phyloP scores from a whole-genome alignment of 805 yeast genomes.

The Lipomyces kockii region DNA sequence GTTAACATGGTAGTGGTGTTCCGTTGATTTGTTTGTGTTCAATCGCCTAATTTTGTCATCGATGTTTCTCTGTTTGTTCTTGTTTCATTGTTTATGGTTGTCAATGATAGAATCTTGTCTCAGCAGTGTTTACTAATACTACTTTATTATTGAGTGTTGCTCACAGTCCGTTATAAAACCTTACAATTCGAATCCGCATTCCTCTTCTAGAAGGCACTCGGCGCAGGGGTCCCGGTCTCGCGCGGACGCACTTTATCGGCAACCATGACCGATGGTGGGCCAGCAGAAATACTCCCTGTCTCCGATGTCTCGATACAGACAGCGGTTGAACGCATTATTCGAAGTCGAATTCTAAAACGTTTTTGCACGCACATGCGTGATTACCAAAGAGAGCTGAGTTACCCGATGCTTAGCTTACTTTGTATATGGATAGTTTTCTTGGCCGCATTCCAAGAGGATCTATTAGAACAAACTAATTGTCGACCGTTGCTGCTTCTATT shows the following conservation, averaged over 20 bases:
- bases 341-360: too few species aligned
- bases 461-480: too few species aligned
- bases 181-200: background rate
- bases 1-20: conserved; percentile 27
- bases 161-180: too few species aligned
- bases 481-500: too few species aligned
- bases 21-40: conserved; percentile 10
- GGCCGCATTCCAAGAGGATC: too few species aligned
- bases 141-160: background rate
- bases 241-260: too few species aligned
- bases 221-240: too few species aligned
- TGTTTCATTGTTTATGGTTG: conserved; percentile 2
- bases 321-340: too few species aligned
- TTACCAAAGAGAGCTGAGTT: too few species aligned
- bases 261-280: background rate
- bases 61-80: conserved; percentile 4
- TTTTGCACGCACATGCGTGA: too few species aligned
- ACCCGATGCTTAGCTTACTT: too few species aligned
- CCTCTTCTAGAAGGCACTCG: background rate
- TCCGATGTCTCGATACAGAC: background rate
- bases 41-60: conserved; percentile 4
- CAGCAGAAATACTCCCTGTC: background rate
- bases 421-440: too few species aligned
- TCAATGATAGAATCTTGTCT: background rate
- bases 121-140: background rate